Conservation (phyloP, 345 rosid species). For the Limnanthes douglasii region DNA sequence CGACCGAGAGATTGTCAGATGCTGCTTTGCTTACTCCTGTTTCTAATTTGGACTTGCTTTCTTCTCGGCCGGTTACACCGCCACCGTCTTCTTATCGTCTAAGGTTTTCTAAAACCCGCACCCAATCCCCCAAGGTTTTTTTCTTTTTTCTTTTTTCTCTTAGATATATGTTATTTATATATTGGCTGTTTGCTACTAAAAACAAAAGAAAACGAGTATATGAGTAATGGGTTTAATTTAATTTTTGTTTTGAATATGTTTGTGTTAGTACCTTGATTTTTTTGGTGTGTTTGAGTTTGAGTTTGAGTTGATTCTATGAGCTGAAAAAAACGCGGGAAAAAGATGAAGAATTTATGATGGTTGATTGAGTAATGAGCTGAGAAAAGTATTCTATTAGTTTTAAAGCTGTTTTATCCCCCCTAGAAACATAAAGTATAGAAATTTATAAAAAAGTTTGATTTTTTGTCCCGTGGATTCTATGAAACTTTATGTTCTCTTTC, state of each 20-base stretch:
- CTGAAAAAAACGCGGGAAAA: too few relatives aligned
- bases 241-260: conserved; percentile 10
- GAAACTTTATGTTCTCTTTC: too few relatives aligned
- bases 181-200: conserved; percentile 3
- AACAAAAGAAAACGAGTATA: conserved; percentile 4
- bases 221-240: conserved; percentile 11
- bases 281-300: not conserved
- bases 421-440: too few relatives aligned
- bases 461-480: too few relatives aligned
- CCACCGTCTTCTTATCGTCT: conserved; percentile 64
- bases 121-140: conserved; percentile 84
- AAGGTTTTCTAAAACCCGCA: conserved; percentile 46
- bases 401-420: too few relatives aligned
- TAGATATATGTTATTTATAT: conserved; percentile 3
- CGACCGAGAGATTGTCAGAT: conserved; percentile 59
- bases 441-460: too few relatives aligned
- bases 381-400: too few relatives aligned
- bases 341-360: too few relatives aligned
- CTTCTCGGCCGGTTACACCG: conserved; percentile 60
- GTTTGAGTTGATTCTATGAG: not conserved
- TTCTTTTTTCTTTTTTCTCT: conserved; percentile 6
- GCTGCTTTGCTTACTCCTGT: conserved; percentile 71
- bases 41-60: conserved; percentile 20
- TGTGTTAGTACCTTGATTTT: not conserved
- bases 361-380: too few relatives aligned